These are phyloP conservation scores for Plasmodium berghei DNA, from an alignment of 169 alveolate genomes.

Conservation along the genomic window DNA sequence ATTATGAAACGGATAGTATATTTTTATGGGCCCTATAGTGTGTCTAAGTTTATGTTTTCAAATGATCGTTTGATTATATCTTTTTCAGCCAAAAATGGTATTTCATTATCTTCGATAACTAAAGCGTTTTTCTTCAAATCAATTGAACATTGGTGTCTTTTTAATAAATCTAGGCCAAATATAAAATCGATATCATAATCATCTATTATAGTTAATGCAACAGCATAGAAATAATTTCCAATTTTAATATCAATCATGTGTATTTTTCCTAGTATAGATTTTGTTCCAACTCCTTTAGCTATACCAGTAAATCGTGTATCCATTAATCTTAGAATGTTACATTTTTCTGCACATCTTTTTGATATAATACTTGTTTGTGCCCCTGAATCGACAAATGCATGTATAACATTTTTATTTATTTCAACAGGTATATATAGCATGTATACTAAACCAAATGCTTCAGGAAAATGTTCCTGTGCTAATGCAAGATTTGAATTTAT, in stretches of 20 bases:
- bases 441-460: constrained; percentile 84
- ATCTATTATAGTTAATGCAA: constrained; percentile 94
- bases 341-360: constrained; percentile 90
- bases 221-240: constrained; percentile 89
- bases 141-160: constrained; percentile 92
- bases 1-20: too few species aligned
- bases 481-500: constrained; percentile 89
- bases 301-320: constrained; percentile 95
- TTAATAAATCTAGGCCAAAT: constrained; percentile 95
- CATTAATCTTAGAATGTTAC: constrained; percentile 91
- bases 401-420: constrained; percentile 90
- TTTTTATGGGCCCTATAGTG: neutral
- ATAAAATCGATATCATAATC: constrained; percentile 91
- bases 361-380: constrained; percentile 95
- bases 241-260: constrained; percentile 96
- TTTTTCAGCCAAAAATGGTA: constrained; percentile 86
- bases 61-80: constrained; percentile 69
- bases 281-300: constrained; percentile 96
- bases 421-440: constrained; percentile 94
- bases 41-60: constrained; percentile 14
- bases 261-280: constrained; percentile 94
- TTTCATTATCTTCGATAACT: constrained; percentile 89
- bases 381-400: constrained; percentile 98
- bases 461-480: constrained; percentile 88
- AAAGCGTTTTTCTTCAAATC: constrained; percentile 92